phyloP scores from a whole-genome alignment of 352 stramenopile genomes.

The Phytophthora pluvialis region DNA sequence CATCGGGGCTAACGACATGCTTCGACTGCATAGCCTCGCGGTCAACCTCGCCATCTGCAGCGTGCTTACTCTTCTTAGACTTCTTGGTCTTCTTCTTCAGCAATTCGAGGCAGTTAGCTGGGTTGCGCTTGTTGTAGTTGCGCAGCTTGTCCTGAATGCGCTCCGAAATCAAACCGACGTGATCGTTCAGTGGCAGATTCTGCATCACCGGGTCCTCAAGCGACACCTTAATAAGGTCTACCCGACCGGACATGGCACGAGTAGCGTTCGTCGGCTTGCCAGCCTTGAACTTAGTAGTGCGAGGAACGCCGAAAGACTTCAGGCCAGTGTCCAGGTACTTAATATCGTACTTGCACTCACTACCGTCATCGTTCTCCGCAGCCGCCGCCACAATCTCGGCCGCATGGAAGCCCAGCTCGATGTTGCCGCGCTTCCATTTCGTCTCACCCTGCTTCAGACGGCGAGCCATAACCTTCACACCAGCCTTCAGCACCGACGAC shows the following conservation, averaged over 20 bases:
- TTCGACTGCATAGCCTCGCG: constrained; percentile 80
- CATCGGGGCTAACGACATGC: constrained; percentile 74
- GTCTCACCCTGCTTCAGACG: constrained; percentile 77
- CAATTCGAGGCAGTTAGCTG: constrained; percentile 67
- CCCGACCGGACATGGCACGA: constrained; percentile 78
- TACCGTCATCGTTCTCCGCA: constrained; percentile 68
- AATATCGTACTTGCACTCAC: constrained; percentile 85
- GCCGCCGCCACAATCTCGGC: constrained; percentile 73
- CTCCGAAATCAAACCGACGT: constrained; percentile 90
- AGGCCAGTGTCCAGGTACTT: constrained; percentile 86
- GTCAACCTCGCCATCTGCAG: constrained; percentile 54
- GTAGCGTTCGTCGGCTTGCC: constrained; percentile 68
- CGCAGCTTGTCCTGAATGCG: constrained; percentile 83
- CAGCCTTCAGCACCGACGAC: constrained; percentile 51
- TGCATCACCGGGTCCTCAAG: constrained; percentile 90
- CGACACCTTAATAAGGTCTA: constrained; percentile 78
- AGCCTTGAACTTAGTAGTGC: constrained; percentile 80
- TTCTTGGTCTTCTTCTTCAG: constrained; percentile 75
- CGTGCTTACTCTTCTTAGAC: constrained; percentile 72
- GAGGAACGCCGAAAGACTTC: constrained; percentile 81
- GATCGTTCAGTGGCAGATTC: constrained; percentile 79
- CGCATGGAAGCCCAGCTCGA: constrained; percentile 75
- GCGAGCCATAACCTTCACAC: constrained; percentile 69
- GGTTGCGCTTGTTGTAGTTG: constrained; percentile 83
- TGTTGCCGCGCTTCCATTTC: constrained; percentile 90